A percentile compares a stretch with the other conserved stretches of the same genome.
Evolutionary conservation across 2,329 filamentous ascomycete genomes (phyloP).

Genomic region (Atkinsonella texensis): DNA sequence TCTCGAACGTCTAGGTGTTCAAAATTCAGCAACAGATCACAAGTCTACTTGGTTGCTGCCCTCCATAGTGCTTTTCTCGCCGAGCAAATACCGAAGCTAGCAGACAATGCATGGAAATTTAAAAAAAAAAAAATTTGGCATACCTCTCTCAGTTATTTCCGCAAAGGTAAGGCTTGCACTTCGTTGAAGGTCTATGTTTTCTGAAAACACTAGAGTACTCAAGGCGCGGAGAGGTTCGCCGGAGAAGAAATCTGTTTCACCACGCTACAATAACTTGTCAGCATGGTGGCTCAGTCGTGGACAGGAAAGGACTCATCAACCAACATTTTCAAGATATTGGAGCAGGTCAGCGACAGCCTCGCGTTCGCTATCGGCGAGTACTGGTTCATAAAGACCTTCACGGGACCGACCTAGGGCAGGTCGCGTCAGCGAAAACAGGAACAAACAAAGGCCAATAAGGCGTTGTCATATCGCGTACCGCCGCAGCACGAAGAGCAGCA

Average conservation of each 20-base stretch:
- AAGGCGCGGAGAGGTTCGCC: constrained; percentile 88
- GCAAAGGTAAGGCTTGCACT: constrained; percentile 98
- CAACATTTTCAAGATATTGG: constrained; percentile 91
- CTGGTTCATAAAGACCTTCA: constrained; percentile 73
- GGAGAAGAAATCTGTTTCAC: constrained; percentile 96
- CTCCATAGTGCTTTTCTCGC: not conserved
- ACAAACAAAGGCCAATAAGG: constrained; percentile 3
- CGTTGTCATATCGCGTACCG: constrained; percentile 18
- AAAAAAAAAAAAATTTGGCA: too few relatives aligned
- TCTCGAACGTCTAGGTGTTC: constrained; percentile 70
- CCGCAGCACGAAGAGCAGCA: constrained; percentile 49
- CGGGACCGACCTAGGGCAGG: constrained; percentile 52
- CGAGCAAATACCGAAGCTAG: not conserved
- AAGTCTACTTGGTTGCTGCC: not conserved
- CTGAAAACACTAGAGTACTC: constrained; percentile 93
- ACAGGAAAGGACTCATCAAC: constrained; percentile 16
- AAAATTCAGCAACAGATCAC: constrained; percentile 3
- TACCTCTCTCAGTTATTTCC: constrained; percentile 97
- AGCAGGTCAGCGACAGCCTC: constrained; percentile 93
- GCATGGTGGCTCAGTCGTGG: not conserved
- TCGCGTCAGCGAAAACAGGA: constrained; percentile 16
- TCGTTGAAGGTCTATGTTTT: constrained; percentile 94
- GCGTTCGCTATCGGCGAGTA: constrained; percentile 88
- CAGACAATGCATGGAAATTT: not conserved
- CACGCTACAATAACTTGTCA: constrained; percentile 46